Conservation (phyloP, 75 land plant species). For the Chamaecyparis obtusa region DNA sequence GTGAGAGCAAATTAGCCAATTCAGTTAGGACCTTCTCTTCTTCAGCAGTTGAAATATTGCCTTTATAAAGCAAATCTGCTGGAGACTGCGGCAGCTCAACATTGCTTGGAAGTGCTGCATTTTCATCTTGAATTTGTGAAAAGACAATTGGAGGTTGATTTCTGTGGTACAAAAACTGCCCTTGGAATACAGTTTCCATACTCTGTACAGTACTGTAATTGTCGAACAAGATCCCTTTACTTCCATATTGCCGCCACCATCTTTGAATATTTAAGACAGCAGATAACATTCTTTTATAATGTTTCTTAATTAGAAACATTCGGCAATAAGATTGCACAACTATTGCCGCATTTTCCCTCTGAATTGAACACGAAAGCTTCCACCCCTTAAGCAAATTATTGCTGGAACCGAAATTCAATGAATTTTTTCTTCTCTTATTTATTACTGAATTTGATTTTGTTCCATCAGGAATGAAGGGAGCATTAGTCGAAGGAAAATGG, state of each 20-base stretch:
- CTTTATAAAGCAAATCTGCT: conserved; percentile 14
- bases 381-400: conserved; percentile 5
- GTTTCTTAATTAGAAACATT: conserved; percentile 15
- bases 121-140: background rate
- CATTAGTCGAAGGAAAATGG: background rate
- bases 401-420: background rate
- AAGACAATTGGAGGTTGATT: background rate
- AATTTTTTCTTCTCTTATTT: background rate
- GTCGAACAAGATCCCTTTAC: background rate
- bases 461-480: background rate
- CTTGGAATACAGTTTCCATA: background rate
- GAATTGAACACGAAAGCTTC: conserved; percentile 8
- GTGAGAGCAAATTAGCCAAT: conserved; percentile 9
- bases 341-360: conserved; percentile 18
- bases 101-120: background rate
- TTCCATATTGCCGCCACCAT: conserved; percentile 9
- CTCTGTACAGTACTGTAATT: background rate
- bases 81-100: background rate
- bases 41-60: conserved; percentile 15
- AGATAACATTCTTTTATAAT: conserved; percentile 10
- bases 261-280: conserved; percentile 13
- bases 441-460: background rate
- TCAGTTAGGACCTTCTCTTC: conserved; percentile 16
- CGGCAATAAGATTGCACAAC: conserved; percentile 27
- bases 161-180: background rate